These are phyloP conservation scores for Rosa rugosa DNA, from an alignment of 306 rosid genomes.

Conservation along the genomic window DNA sequence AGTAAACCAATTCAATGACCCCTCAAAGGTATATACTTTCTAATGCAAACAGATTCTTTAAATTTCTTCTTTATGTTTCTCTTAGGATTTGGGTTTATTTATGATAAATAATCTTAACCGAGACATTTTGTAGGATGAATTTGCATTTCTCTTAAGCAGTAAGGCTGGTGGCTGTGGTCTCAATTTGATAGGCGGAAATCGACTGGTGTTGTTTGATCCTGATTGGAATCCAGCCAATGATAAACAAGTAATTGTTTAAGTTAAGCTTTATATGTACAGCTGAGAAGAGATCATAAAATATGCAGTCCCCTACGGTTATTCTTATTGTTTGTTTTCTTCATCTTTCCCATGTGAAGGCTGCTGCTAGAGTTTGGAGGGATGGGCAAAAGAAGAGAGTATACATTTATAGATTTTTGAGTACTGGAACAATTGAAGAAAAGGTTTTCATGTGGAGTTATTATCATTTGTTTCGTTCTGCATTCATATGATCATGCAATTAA, in stretches of 20 bases:
- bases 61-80: constrained; percentile 10
- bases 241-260: constrained; percentile 65
- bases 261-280: constrained; percentile 15
- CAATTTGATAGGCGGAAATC: constrained; percentile 96
- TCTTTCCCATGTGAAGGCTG: constrained; percentile 61
- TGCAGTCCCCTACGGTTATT: constrained; percentile 5
- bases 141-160: constrained; percentile 93
- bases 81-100: background rate
- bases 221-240: constrained; percentile 99
- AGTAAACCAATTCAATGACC: constrained; percentile 83
- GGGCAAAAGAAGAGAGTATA: constrained; percentile 98
- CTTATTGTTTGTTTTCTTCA: constrained; percentile 26
- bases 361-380: constrained; percentile 99
- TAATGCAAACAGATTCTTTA: background rate
- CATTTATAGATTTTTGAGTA: constrained; percentile 84
- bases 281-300: constrained; percentile 12
- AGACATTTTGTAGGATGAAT: constrained; percentile 68
- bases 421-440: constrained; percentile 98
- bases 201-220: constrained; percentile 91
- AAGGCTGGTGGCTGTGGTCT: constrained; percentile 99
- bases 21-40: constrained; percentile 52
- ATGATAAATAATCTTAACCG: constrained; percentile 11
- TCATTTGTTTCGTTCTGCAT: constrained; percentile 23
- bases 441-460: constrained; percentile 40
- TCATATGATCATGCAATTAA: constrained; percentile 15